Base-by-base conservation (phyloP, 495 filamentous ascomycete species). In the Trichocladium antarcticum region DNA sequence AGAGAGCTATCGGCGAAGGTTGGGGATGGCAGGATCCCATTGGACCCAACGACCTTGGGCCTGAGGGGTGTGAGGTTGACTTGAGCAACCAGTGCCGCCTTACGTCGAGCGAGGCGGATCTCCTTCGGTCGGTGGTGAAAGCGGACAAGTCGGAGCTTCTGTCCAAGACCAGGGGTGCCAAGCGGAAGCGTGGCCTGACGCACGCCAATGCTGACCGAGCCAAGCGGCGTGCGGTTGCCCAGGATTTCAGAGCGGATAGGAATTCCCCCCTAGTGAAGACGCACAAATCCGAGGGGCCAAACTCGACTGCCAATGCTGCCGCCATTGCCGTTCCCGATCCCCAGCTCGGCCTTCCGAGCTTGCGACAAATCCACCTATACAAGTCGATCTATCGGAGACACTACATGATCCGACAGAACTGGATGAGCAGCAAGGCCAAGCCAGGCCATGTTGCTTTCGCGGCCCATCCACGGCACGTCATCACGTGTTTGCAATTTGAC, bases 1-100 rank as follows among this genome's bases (percentile, higher is more conserved):
- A 90, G 45, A 78, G 81, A 51, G 89, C 92, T 12, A 84, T 97
- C 45, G 76, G 72, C 24, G 84, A 97, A 68, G 92, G 92, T n/a
- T 99, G 92, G 92, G 92, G 89, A n/a, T 99, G 90, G 87, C 92
- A 97, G 61, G 82, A 86, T 63, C 86, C 89, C 2, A 78, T 79
- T 44, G 24, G 24, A 27, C 24, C 24, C 24, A 3, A 27, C 24
- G 24, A 27, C 24, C 8, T 27, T 27, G 86, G 81, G 6, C 62
- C 73, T 7, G 77, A 87, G 53, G 84, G 82, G 39, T 86, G 70
- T 44, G 92, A 98, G 61, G 75, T 78, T 49, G 89, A 98, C 64
- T 69, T 96, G 15, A 84, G 82, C 55, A 67, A 55, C 49, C 70
- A 58, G 51, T 68, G 32, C 55, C 67, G 49, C 51, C 64, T 66